Conservation (phyloP, 169 alveolate species). For the Plasmodium cynomolgi region DNA sequence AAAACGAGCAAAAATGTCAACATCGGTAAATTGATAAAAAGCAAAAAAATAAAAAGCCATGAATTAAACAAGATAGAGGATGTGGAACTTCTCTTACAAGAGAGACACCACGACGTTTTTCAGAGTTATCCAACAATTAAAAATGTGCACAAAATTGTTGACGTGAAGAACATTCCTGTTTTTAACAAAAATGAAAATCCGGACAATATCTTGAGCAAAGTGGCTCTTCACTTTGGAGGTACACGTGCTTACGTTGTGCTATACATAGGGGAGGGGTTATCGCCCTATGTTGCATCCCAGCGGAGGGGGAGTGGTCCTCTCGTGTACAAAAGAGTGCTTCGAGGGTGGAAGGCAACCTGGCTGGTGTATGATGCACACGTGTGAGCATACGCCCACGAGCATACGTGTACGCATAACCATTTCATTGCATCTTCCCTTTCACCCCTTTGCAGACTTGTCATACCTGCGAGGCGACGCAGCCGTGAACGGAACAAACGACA, state of each 20-base stretch:
- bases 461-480: slow-evolving; percentile 67
- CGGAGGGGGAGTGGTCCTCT: neutral
- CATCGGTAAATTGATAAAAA: slow-evolving; percentile 41
- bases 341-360: neutral
- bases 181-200: slow-evolving; percentile 52
- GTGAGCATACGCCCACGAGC: neutral
- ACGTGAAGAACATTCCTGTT: slow-evolving; percentile 67
- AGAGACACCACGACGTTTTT: slow-evolving; percentile 68
- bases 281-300: neutral
- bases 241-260: neutral
- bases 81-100: slow-evolving; percentile 63
- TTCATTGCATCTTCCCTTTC: neutral
- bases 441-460: slow-evolving; percentile 45
- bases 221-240: slow-evolving; percentile 77
- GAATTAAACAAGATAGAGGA: slow-evolving; percentile 64
- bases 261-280: neutral
- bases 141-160: slow-evolving; percentile 54
- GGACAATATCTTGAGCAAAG: slow-evolving; percentile 42
- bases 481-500: slow-evolving; percentile 65
- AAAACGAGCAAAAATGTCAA: slow-evolving; percentile 53
- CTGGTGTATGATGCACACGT: neutral
- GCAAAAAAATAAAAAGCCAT: slow-evolving; percentile 51
- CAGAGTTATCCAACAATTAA: slow-evolving; percentile 49
- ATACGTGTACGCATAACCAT: neutral
- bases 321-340: neutral